Conservation (phyloP, 257 asterid genomes). For the Solanum bulbocastanum region DNA sequence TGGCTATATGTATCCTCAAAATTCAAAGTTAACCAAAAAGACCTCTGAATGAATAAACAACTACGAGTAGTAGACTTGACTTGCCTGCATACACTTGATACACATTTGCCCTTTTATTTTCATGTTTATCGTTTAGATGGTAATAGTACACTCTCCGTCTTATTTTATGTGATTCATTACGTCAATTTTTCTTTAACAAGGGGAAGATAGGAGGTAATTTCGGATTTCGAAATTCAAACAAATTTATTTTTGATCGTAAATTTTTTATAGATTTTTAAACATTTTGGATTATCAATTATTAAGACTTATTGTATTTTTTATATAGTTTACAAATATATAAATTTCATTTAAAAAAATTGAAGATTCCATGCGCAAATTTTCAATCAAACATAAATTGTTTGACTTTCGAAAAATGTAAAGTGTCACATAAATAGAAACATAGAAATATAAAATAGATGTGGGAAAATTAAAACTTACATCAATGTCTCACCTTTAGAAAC, state of each 20-base stretch:
- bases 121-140: background rate
- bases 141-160: rapidly evolving
- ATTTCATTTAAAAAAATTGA: no score
- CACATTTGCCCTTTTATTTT: background rate
- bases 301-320: no score
- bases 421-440: rapidly evolving
- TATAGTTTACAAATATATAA: no score
- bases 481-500: background rate
- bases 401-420: rapidly evolving
- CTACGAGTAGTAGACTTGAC: slow-evolving; percentile 1
- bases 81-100: background rate
- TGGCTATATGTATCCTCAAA: background rate
- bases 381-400: no score
- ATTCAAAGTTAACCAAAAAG: background rate
- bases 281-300: no score
- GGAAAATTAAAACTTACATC: background rate
- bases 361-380: no score
- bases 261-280: no score
- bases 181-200: no score
- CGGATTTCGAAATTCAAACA: no score
- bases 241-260: rapidly evolving
- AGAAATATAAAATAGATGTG: background rate
- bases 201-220: no score
- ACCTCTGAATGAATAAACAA: background rate
- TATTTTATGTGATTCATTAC: no score